phyloP scores from a whole-genome alignment of 208 protist genomes.

The Crithidia sp. region DNA sequence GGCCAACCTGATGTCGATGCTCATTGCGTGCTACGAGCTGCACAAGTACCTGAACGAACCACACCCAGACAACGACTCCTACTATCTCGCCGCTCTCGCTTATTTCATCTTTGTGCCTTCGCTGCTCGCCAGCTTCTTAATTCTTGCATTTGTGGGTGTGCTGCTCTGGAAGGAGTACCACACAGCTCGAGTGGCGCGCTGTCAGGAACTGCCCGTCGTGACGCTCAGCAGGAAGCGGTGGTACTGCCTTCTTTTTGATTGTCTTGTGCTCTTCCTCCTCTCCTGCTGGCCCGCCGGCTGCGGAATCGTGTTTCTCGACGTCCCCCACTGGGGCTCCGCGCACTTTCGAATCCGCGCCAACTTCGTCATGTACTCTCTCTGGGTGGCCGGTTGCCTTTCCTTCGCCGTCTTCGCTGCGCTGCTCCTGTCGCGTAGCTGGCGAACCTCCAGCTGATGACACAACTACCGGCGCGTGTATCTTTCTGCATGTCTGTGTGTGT shows the following conservation, averaged over 20 bases:
- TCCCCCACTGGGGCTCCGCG: too few species aligned
- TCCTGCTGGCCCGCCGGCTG: background rate
- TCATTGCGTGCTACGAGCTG: background rate
- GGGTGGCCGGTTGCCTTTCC: background rate
- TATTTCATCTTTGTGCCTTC: background rate
- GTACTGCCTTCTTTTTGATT: background rate
- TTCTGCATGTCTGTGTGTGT: background rate
- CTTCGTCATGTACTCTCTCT: background rate
- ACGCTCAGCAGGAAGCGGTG: too few species aligned
- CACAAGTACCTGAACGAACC: background rate
- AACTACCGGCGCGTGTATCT: too few species aligned
- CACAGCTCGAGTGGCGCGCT: background rate
- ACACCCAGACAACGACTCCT: background rate
- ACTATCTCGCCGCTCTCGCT: background rate
- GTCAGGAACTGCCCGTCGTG: too few species aligned
- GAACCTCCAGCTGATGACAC: background rate
- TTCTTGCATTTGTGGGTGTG: background rate
- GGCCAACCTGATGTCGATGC: background rate
- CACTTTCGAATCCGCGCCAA: background rate
- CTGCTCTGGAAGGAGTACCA: background rate
- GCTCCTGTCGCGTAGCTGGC: background rate
- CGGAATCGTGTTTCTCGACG: background rate
- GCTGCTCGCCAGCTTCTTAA: background rate
- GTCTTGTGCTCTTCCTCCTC: background rate
- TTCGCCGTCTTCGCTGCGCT: background rate